phyloP scores from a whole-genome alignment of 108 stramenopile species.

The Phaeodactylum tricornutum region DNA sequence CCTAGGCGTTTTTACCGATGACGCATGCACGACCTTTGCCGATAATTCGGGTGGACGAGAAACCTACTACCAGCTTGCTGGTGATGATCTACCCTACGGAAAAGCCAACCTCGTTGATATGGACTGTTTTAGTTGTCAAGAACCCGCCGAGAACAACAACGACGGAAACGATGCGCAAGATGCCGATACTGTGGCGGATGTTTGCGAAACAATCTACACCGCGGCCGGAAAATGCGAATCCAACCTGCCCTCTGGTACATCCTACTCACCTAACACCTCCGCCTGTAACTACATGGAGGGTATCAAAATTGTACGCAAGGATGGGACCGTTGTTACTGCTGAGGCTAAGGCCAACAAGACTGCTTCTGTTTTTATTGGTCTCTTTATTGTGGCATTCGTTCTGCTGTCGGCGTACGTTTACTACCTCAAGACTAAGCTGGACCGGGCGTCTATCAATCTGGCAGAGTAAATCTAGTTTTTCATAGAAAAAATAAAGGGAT shows the following conservation, averaged over 20 bases:
- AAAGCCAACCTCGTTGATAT: constrained; percentile 27
- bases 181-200: constrained; percentile 29
- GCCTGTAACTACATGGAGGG: constrained; percentile 78
- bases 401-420: constrained; percentile 68
- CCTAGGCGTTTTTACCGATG: constrained; percentile 51
- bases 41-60: constrained; percentile 21
- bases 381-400: constrained; percentile 70
- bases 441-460: constrained; percentile 76
- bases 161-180: constrained; percentile 4
- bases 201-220: constrained; percentile 53
- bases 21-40: constrained; percentile 44
- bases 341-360: constrained; percentile 42
- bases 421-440: constrained; percentile 77
- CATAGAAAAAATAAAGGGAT: too few relatives aligned
- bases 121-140: constrained; percentile 51
- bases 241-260: constrained; percentile 13
- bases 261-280: constrained; percentile 49
- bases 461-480: too few relatives aligned
- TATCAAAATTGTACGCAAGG: constrained; percentile 56
- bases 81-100: constrained; percentile 43
- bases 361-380: constrained; percentile 66
- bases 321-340: constrained; percentile 40
- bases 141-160: constrained; percentile 18
- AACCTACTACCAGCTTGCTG: constrained; percentile 28
- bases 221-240: constrained; percentile 71